phyloP scores from a whole-genome alignment of 2,329 filamentous ascomycete genomes.

The Reticulascus tulasneorum region DNA sequence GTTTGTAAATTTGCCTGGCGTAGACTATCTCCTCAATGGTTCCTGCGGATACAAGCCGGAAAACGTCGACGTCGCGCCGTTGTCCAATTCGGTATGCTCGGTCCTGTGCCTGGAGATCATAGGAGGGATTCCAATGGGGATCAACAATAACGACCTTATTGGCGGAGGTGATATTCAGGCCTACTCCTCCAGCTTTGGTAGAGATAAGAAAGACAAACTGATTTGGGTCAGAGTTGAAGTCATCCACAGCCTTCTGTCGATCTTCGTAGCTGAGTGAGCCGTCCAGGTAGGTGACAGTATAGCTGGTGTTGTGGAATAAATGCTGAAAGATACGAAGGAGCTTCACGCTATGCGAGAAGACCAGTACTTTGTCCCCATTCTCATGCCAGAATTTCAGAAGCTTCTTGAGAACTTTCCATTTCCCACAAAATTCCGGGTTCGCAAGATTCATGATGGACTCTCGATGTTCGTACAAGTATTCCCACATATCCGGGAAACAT shows the following conservation, averaged over 20 bases:
- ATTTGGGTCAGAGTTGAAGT: slow-evolving; percentile 81
- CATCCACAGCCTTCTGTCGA: slow-evolving; percentile 75
- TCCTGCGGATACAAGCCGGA: slow-evolving; percentile 82
- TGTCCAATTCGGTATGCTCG: slow-evolving; percentile 95
- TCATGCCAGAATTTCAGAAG: slow-evolving; percentile 85
- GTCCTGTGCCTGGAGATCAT: slow-evolving; percentile 94
- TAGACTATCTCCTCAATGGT: slow-evolving; percentile 98
- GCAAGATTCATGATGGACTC: slow-evolving; percentile 78
- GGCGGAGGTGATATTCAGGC: slow-evolving; percentile 92
- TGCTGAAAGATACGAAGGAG: slow-evolving; percentile 79
- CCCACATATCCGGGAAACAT: slow-evolving; percentile 73
- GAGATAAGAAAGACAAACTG: slow-evolving; percentile 97
- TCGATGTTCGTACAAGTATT: slow-evolving; percentile 66
- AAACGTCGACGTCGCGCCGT: slow-evolving; percentile 88
- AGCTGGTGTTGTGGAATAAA: slow-evolving; percentile 82
- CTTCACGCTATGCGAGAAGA: slow-evolving; percentile 90
- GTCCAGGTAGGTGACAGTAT: slow-evolving; percentile 88
- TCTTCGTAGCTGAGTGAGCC: slow-evolving; percentile 81
- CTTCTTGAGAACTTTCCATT: slow-evolving; percentile 89
- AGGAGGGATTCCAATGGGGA: slow-evolving; percentile 95
- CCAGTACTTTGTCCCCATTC: slow-evolving; percentile 88
- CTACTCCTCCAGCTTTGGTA: slow-evolving; percentile 87
- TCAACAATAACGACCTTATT: slow-evolving; percentile 98
- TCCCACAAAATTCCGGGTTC: slow-evolving; percentile 89
- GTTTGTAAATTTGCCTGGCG: slow-evolving; percentile 95